phyloP scores from a whole-genome alignment of 305 asterid species.

The Petunia hybrid region DNA sequence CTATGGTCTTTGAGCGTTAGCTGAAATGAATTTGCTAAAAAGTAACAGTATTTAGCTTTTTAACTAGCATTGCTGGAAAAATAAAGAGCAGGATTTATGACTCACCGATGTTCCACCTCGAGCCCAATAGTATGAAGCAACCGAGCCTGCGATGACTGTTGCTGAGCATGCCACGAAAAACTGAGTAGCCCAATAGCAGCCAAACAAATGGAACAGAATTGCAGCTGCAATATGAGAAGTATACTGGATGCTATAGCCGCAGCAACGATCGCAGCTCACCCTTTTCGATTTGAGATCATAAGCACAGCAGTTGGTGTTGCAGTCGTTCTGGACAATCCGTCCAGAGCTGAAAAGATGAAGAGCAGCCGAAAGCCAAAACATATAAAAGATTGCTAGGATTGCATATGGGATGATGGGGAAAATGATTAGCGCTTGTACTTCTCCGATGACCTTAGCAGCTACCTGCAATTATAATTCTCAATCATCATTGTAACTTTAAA shows the following conservation, averaged over 20 bases:
- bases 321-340: slow-evolving; percentile 70
- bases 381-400: slow-evolving; percentile 76
- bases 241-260: slow-evolving; percentile 82
- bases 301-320: slow-evolving; percentile 91
- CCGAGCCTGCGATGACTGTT: slow-evolving; percentile 92
- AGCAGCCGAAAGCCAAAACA: slow-evolving; percentile 97
- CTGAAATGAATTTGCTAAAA: neutral
- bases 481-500: neutral
- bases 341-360: slow-evolving; percentile 96
- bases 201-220: slow-evolving; percentile 89
- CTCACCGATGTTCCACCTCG: slow-evolving; percentile 89
- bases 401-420: slow-evolving; percentile 89
- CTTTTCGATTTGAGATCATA: slow-evolving; percentile 79
- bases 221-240: slow-evolving; percentile 85
- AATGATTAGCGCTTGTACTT: slow-evolving; percentile 84
- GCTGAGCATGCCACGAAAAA: slow-evolving; percentile 81
- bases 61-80: slow-evolving; percentile 18
- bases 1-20: neutral
- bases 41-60: slow-evolving; percentile 6
- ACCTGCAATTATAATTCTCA: slow-evolving; percentile 57
- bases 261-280: slow-evolving; percentile 87
- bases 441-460: slow-evolving; percentile 99
- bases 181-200: slow-evolving; percentile 96
- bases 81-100: slow-evolving; percentile 12
- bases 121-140: slow-evolving; percentile 97